A percentile compares a stretch with the other conserved stretches of the same genome.
Conservation (phyloP, 192 early-diverging fungal genomes). For the Pilobolus umbonatus region DNA sequence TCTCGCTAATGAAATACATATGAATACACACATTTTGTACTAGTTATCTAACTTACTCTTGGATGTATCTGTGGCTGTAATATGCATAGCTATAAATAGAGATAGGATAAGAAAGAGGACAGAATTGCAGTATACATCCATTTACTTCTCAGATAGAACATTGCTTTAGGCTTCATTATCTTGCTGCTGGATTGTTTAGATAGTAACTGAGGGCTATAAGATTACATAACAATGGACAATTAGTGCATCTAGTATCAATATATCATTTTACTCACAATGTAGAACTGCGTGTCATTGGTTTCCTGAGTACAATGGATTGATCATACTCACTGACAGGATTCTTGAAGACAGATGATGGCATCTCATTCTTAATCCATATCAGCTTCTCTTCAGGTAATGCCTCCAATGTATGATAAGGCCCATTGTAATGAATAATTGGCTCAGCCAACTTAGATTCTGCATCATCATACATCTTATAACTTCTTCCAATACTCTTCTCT, state of each 20-base stretch:
- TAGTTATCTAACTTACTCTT: conserved; percentile 18
- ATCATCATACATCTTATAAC: not conserved
- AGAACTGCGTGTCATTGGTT: conserved; percentile 8
- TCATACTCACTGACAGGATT: conserved; percentile 6
- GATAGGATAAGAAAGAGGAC: too few relatives aligned
- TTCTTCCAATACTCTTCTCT: not conserved
- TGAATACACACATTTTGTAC: not conserved
- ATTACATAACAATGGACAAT: too few relatives aligned
- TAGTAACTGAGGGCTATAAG: too few relatives aligned
- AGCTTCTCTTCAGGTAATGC: conserved; percentile 18
- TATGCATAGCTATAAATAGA: conserved; percentile 17
- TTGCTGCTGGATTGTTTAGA: not conserved
- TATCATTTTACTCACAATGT: conserved; percentile 15
- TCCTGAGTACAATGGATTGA: conserved; percentile 8
- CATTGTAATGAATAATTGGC: conserved; percentile 24
- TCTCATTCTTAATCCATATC: conserved; percentile 19
- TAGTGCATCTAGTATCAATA: too few relatives aligned
- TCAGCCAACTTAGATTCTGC: not conserved
- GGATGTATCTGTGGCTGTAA: conserved; percentile 25
- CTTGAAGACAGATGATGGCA: conserved; percentile 3
- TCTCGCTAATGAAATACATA: conserved; percentile 6
- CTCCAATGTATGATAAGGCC: conserved; percentile 17
- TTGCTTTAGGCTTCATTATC: conserved; percentile 23
- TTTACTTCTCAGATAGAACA: conserved; percentile 30
- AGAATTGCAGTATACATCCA: too few relatives aligned